Base-by-base conservation (phyloP, 805 yeast genomes). In the Candida bentonensis region DNA sequence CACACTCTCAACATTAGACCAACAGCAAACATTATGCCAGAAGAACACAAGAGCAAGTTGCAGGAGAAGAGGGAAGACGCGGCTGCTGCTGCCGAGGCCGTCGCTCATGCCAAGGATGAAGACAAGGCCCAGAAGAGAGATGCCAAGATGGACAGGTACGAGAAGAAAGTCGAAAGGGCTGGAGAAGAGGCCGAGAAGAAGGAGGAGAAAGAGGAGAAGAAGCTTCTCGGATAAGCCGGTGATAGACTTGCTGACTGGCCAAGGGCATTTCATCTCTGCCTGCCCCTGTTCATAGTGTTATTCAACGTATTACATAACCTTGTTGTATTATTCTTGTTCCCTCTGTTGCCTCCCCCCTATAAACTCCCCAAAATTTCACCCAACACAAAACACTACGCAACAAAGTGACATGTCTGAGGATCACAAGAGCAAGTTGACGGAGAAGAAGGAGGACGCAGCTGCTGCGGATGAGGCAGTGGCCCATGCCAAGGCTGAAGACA, bases 101-200 rank as follows among this genome's bases (percentile, higher is more conserved):
- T 25, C n/a, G n/a, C n/a, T n/a, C n/a, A n/a, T n/a, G n/a, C n/a
- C n/a, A n/a, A n/a, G n/a, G n/a, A n/a, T n/a, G n/a, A n/a, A n/a
- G n/a, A n/a, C n/a, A n/a, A n/a, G n/a, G n/a, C n/a, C n/a, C n/a
- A n/a, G n/a, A n/a, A n/a, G 11, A 30, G n/a, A 17, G 36, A 30
- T 11, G 5, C 36, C 20, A 30, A 9, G 13, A 17, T 9, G 17
- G n/a, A 4, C 13, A 30, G 7, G 7, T 5, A 11, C 7, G 23
- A 36, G 40, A 21, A 9, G 22, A 21, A 20, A 13, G 40, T 9
- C 9, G 28, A 9, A 15, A 9, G 17, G 46, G 47, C 7, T 39
- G 13, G 36, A 40, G 36, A 40, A 22, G 47, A 22, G 21, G 21
- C 43, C 23, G 33, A 39, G 42, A 25, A 22, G 41, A 21, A 39